A percentile compares a stretch with the other conserved stretches of the same genome.
Conservation (phyloP, 208 protist genomes). For the Trypanosoma mega region DNA sequence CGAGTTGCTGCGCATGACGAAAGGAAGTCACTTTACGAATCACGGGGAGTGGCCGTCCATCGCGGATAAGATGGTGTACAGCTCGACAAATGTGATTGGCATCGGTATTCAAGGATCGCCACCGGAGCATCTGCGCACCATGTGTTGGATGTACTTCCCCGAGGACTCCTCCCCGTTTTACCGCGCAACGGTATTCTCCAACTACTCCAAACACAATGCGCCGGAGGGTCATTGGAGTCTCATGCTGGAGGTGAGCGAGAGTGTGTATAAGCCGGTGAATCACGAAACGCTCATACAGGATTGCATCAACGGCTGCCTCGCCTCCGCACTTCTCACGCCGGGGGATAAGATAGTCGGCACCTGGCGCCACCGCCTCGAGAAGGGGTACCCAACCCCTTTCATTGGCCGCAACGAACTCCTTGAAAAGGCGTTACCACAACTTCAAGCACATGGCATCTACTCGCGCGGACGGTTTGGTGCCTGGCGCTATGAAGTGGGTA, state of each 20-base stretch:
- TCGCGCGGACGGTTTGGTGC: constrained; percentile 63
- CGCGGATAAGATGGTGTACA: constrained; percentile 40
- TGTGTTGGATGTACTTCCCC: constrained; percentile 83
- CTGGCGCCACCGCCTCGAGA: constrained; percentile 52
- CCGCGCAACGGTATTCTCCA: constrained; percentile 74
- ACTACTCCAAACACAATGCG: constrained; percentile 61
- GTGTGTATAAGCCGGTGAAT: constrained; percentile 29
- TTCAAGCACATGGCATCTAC: constrained; percentile 50
- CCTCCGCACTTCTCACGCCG: constrained; percentile 32
- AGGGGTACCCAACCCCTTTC: constrained; percentile 75
- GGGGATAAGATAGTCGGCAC: constrained; percentile 51
- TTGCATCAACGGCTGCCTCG: constrained; percentile 42
- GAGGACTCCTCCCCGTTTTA: constrained; percentile 70
- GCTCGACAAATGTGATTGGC: constrained; percentile 68
- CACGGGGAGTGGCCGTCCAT: constrained; percentile 30
- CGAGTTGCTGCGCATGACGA: constrained; percentile 39
- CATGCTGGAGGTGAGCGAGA: constrained; percentile 70
- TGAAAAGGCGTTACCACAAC: constrained; percentile 31
- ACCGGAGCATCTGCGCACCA: constrained; percentile 44
- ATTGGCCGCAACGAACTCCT: constrained; percentile 59
- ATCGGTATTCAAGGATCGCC: constrained; percentile 54
- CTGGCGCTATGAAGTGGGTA: constrained; percentile 76
- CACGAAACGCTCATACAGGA: constrained; percentile 39
- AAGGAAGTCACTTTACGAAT: constrained; percentile 8
- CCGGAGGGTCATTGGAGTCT: constrained; percentile 65